phyloP scores from a whole-genome alignment of 2,329 filamentous ascomycete genomes.

The Diaporthe aspalathi region DNA sequence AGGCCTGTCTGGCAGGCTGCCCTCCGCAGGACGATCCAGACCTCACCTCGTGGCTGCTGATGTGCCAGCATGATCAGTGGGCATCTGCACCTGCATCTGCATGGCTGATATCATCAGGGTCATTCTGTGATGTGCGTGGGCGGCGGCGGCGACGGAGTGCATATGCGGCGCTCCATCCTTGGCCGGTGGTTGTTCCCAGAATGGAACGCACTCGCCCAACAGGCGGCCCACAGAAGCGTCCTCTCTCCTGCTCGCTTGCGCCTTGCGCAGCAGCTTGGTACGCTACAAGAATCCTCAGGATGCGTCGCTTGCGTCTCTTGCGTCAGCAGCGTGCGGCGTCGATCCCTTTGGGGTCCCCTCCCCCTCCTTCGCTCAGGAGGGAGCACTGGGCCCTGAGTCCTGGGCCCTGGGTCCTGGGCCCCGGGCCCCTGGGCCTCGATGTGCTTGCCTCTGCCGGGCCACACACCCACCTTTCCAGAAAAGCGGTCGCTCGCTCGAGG shows the following conservation, averaged over 20 bases:
- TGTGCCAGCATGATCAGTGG: constrained; percentile 36
- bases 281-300: constrained; percentile 16
- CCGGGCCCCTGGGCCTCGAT: neutral
- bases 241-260: constrained; percentile 24
- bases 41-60: constrained; percentile 27
- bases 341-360: constrained; percentile 25
- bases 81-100: constrained; percentile 21
- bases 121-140: constrained; percentile 7
- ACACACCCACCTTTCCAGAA: constrained; percentile 26
- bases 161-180: neutral
- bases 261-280: constrained; percentile 8
- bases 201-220: constrained; percentile 32
- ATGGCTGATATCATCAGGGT: constrained; percentile 37
- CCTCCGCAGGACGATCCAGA: constrained; percentile 1
- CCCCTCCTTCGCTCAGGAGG: constrained; percentile 1
- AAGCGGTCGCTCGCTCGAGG: constrained; percentile 28
- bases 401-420: constrained; percentile 15
- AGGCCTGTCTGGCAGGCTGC: neutral
- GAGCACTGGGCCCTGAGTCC: neutral
- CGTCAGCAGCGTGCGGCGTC: constrained; percentile 34
- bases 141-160: neutral
- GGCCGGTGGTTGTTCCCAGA: constrained; percentile 30
- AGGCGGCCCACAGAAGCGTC: constrained; percentile 6
- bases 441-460: constrained; percentile 30
- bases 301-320: constrained; percentile 37